These are phyloP conservation scores for Achlya hypogyna DNA, from an alignment of 352 stramenopile genomes.

Conservation along the genomic window DNA sequence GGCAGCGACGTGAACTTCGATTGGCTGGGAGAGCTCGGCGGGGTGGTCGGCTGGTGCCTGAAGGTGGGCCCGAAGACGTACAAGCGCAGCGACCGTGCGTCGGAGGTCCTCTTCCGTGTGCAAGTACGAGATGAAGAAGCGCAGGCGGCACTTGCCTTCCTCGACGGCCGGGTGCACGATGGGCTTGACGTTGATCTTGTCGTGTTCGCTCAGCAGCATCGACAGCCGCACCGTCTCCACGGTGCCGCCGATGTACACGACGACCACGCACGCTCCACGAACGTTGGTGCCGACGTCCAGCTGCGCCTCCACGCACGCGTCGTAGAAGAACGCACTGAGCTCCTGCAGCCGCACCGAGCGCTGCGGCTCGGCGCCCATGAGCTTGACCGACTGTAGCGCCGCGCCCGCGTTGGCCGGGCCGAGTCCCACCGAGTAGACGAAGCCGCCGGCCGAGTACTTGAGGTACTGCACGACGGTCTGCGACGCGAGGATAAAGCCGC, in stretches of 20 bases:
- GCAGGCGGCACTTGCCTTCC: slow-evolving; percentile 71
- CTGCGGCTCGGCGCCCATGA: slow-evolving; percentile 49
- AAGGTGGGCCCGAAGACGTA: too few relatives aligned
- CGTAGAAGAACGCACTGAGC: slow-evolving; percentile 63
- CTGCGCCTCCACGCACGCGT: slow-evolving; percentile 53
- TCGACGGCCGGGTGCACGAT: slow-evolving; percentile 82
- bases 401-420: slow-evolving; percentile 56
- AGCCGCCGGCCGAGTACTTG: slow-evolving; percentile 56
- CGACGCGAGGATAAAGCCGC: slow-evolving; percentile 52
- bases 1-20: too few relatives aligned
- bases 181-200: slow-evolving; percentile 68
- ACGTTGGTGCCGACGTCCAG: slow-evolving; percentile 58
- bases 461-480: slow-evolving; percentile 45
- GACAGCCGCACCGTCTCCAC: slow-evolving; percentile 68
- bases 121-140: slow-evolving; percentile 78
- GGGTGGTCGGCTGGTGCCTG: too few relatives aligned
- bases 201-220: slow-evolving; percentile 41
- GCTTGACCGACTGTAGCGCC: slow-evolving; percentile 54
- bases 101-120: slow-evolving; percentile 64
- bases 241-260: slow-evolving; percentile 72
- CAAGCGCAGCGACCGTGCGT: slow-evolving; percentile 36
- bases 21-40: too few relatives aligned
- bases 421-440: slow-evolving; percentile 71
- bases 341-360: slow-evolving; percentile 57
- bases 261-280: slow-evolving; percentile 60